phyloP scores from a whole-genome alignment of 768 basidiomycete species.

The Podaxis sp. region DNA sequence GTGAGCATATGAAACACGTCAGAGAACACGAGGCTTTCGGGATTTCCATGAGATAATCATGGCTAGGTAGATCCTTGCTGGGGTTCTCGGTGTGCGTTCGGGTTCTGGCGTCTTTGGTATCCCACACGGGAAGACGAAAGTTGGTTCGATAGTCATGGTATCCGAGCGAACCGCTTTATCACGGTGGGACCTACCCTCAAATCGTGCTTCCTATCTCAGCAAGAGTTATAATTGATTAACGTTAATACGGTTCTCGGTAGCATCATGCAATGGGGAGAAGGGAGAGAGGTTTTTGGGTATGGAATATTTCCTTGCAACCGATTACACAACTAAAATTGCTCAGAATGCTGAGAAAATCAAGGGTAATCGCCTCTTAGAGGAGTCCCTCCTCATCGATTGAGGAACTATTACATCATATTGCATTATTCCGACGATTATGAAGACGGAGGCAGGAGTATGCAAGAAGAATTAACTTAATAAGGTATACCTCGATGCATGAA shows the following conservation, averaged over 20 bases:
- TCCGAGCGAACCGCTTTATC: background rate
- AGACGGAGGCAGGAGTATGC: too few species aligned
- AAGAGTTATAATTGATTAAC: too few species aligned
- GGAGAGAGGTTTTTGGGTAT: background rate
- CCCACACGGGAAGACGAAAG: background rate
- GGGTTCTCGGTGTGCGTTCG: background rate
- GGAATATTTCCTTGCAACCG: background rate
- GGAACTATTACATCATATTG: background rate
- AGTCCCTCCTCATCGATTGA: background rate
- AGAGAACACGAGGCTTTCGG: background rate
- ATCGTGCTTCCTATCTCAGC: background rate
- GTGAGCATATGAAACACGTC: background rate
- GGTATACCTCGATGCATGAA: too few species aligned
- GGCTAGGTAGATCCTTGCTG: background rate
- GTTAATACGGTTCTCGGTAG: too few species aligned
- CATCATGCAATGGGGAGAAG: too few species aligned
- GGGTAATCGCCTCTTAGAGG: background rate
- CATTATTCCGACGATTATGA: too few species aligned
- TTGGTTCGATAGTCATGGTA: background rate
- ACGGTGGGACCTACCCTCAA: background rate
- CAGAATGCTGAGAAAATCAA: background rate
- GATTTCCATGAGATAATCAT: background rate
- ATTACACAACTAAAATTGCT: background rate
- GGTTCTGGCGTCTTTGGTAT: background rate
- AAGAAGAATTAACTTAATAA: too few species aligned